phyloP scores from a whole-genome alignment of 768 basidiomycete genomes.

The Boletus edulis region DNA sequence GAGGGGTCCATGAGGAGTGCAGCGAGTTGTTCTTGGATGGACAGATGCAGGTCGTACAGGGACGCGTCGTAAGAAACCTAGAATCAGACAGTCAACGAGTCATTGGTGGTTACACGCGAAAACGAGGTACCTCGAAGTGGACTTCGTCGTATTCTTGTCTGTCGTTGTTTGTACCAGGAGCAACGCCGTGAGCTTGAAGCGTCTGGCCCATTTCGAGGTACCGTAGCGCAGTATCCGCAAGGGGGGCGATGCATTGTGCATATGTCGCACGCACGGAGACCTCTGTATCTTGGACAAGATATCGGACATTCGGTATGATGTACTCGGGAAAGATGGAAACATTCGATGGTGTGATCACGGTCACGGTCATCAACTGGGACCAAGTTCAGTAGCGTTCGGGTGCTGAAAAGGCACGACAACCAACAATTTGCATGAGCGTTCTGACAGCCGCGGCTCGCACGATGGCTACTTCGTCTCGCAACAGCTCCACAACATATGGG shows the following conservation, averaged over 20 bases:
- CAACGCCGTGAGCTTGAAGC: slow-evolving; percentile 74
- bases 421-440: slow-evolving; percentile 79
- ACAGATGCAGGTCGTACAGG: slow-evolving; percentile 79
- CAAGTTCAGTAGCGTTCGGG: slow-evolving; percentile 21
- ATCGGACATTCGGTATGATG: slow-evolving; percentile 85
- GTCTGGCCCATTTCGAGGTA: slow-evolving; percentile 96
- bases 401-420: slow-evolving; percentile 27
- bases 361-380: slow-evolving; percentile 56
- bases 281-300: slow-evolving; percentile 81
- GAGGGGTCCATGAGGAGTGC: slow-evolving; percentile 86
- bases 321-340: slow-evolving; percentile 89
- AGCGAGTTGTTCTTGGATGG: slow-evolving; percentile 85
- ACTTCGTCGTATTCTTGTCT: slow-evolving; percentile 73
- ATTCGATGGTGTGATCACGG: slow-evolving; percentile 63
- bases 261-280: slow-evolving; percentile 78
- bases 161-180: slow-evolving; percentile 42
- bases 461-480: slow-evolving; percentile 80
- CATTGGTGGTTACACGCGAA: neutral
- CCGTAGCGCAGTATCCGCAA: slow-evolving; percentile 83
- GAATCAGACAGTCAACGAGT: neutral
- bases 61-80: slow-evolving; percentile 91
- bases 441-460: slow-evolving; percentile 81
- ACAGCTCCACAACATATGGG: slow-evolving; percentile 85
- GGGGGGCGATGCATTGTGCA: slow-evolving; percentile 80
- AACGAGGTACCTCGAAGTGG: slow-evolving; percentile 66